Evolutionary conservation across 257 asterid species (phyloP), one percentile per base, ranked within the genome.

Genomic region (Cordia subcordata): DNA sequence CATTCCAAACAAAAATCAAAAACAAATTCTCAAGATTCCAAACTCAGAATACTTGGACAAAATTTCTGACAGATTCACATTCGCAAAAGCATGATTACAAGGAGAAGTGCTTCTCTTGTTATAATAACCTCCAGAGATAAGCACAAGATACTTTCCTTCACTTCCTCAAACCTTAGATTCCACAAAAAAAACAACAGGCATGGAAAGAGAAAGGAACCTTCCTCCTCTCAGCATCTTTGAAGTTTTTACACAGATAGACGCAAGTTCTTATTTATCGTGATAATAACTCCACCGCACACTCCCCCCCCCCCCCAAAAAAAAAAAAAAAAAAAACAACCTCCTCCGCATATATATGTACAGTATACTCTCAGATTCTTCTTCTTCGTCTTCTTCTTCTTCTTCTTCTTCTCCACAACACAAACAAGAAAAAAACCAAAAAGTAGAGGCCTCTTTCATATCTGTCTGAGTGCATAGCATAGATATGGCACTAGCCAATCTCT

Each of bases 311-410:
- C 12, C 12, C 8, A 12, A 39, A 5, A 5, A 39, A 39, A 39
- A 39, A 39, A 39, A 39, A n/a, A n/a, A n/a, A n/a, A n/a, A 27
- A 27, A 27, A 27, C 6, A 27, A 27, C 35, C 6, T 6, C 35
- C 35, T 6, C 3, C 3, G 6, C 6, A 27, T 27, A 27, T 27
- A 27, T 27, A 27, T 27, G 6, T 46, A 64, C 17, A 64, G 38
- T n/a, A 49, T 6, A 49, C 27, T 49, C 71, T 62, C 71, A 54
- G 64, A 42, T 65, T 33, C 61, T 33, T 35, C 49, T 49, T 49
- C 54, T n/a, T 21, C 54, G 10, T 49, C 20, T 49, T 6, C 35
- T n/a, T n/a, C n/a, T 65, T 33, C 61, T 33, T 35, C 49, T 49
- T 49, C 54, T n/a, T 21, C 54, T n/a, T 49, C 20, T 49, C 35